Evolutionary conservation across 441 rosid genomes (phyloP).

Genomic region (Jatropha multifida): DNA sequence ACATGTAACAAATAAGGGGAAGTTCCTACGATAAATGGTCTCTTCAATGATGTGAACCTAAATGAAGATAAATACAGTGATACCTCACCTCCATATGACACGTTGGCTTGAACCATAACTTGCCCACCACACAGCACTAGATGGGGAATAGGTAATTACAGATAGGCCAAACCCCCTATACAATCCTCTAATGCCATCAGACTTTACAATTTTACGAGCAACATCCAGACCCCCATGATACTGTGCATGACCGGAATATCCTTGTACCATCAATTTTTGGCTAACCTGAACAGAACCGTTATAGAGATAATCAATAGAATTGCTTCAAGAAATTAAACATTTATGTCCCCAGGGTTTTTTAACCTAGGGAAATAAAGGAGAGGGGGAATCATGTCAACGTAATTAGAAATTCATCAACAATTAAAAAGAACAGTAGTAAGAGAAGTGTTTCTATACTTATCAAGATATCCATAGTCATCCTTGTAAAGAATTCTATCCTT

Average conservation of each 20-base stretch:
- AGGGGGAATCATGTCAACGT: background rate
- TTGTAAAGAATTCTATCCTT: no score
- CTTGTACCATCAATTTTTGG: constrained; percentile 98
- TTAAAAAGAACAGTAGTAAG: background rate
- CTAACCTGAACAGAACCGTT: constrained; percentile 55
- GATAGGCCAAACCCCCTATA: constrained; percentile 96
- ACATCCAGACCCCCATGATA: constrained; percentile 90
- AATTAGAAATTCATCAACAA: background rate
- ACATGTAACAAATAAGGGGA: background rate
- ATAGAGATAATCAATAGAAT: constrained; percentile 20
- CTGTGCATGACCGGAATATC: constrained; percentile 81
- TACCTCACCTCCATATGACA: constrained; percentile 78
- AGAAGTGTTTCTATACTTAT: no score
- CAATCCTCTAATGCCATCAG: constrained; percentile 79
- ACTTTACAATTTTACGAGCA: constrained; percentile 67
- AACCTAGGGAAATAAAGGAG: background rate
- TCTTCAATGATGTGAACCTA: background rate
- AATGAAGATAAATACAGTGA: constrained; percentile 7
- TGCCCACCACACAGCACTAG: constrained; percentile 99
- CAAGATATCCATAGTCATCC: no score
- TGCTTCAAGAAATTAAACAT: background rate
- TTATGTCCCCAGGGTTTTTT: background rate
- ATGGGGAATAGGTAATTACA: constrained; percentile 89
- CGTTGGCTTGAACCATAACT: constrained; percentile 97
- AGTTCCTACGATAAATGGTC: background rate